Base-by-base conservation (phyloP, 441 rosid genomes). In the Syzygium malaccense region DNA sequence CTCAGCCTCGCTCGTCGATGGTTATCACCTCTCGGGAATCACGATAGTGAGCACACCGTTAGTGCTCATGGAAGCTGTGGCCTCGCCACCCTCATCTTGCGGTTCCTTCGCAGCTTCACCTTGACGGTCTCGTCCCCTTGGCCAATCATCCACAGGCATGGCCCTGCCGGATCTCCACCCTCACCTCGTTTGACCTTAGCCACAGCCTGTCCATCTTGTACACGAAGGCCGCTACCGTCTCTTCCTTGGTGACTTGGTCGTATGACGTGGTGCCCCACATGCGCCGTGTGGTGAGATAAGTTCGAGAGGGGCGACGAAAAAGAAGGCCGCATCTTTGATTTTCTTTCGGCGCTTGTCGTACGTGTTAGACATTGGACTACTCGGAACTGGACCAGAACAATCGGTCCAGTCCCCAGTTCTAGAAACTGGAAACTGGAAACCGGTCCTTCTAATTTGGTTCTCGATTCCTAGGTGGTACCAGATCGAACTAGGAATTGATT, bases 401-500 rank as follows among this genome's bases (percentile, higher is more conserved):
- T 53, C 1, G 54, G 54, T 53, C 5, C 14, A 0, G 54, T 51
- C 14, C 54, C 54, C 14, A 4, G 17, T 53, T 53, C 17, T 53
- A 45, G 54, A 53, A 4, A 58, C 12, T 58, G 1, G 30, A 12
- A 57, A 9, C n/a, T 11, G 0, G 30, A 12, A 57, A 9, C n/a
- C 12, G 0, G n/a, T 57, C 62, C 62, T 4, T 14, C 62, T 57
- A 57, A 25, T 57, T 45, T 2, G 48, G 30, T 28, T 57, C 7
- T 57, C 0, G 0, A 4, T 25, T 57, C n/a, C 12, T 57, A 6
- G 12, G 17, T 28, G 2, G 17, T 4, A 60, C 14, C 0, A 1
- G 66, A 28, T 0, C n/a, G 18, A 30, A 28, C 2, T 0, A 4
- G 8, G 32, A 26, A 28, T 7, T 32, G 14, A 60, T 60, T 13